Percentiles rank a stretch among this genome's conserved stretches.
phyloP scores from a whole-genome alignment of 441 rosid species.

The Corymbia citriodora region DNA sequence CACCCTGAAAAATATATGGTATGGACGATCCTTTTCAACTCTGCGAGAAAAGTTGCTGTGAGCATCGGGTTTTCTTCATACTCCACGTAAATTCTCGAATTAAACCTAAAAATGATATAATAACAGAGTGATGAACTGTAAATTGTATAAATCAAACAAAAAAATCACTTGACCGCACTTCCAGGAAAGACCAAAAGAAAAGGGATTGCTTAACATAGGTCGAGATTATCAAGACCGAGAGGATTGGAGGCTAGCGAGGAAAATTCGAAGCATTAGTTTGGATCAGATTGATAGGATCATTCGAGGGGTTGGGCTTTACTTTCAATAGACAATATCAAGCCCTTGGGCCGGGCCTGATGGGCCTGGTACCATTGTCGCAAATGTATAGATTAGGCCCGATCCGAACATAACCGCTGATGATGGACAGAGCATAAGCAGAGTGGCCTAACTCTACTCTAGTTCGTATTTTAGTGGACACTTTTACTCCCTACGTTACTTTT shows the following conservation, averaged over 20 bases:
- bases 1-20: not conserved
- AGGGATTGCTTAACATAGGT: not conserved
- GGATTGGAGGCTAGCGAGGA: not conserved
- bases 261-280: not conserved
- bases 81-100: not conserved
- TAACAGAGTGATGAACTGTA: not conserved
- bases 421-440: not conserved
- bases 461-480: not conserved
- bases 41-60: not conserved
- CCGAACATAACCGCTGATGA: not conserved
- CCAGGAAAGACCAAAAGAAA: not conserved
- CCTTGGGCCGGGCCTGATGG: not conserved
- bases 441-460: not conserved
- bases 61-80: not conserved
- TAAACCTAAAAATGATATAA: not conserved
- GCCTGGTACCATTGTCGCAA: not conserved
- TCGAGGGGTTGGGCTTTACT: not conserved
- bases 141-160: too few relatives aligned
- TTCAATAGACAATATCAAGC: not conserved
- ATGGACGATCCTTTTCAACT: not conserved
- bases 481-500: not conserved
- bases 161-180: not conserved
- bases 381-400: not conserved
- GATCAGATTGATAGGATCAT: not conserved
- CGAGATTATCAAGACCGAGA: not conserved